Percentiles rank a stretch among this genome's conserved stretches.
Evolutionary conservation across 2,329 filamentous ascomycete species (phyloP).

Genomic region (Aspergillus pseudotamarii): DNA sequence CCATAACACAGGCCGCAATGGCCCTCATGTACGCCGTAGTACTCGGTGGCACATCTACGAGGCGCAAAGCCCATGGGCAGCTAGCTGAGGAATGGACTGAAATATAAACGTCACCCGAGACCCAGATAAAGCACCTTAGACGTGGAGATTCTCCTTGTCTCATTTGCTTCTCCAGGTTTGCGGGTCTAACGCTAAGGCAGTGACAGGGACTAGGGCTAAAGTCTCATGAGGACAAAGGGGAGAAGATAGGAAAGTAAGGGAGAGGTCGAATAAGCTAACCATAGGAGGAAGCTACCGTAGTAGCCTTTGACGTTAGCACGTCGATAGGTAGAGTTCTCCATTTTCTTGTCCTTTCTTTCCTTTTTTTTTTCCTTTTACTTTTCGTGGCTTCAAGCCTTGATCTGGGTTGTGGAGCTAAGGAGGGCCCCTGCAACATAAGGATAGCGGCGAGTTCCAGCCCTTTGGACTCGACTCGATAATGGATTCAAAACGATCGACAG

Average conservation of each 20-base stretch:
- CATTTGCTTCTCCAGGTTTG: conserved; percentile 23
- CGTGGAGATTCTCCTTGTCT: conserved; percentile 20
- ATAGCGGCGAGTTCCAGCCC: conserved; percentile 14
- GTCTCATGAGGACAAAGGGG: conserved; percentile 2
- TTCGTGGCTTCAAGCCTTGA: background rate
- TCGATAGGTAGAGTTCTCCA: conserved; percentile 10
- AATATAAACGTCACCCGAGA: conserved; percentile 17
- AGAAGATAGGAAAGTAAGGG: conserved; percentile 19
- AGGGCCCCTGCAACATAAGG: conserved; percentile 7
- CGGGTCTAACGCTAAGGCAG: conserved; percentile 20
- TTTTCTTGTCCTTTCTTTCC: conserved; percentile 1
- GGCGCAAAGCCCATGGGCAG: background rate
- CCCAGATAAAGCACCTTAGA: conserved; percentile 14
- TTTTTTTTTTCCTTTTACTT: conserved; percentile 1
- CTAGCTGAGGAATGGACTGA: conserved; percentile 13
- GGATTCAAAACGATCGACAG: conserved; percentile 14
- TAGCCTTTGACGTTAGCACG: conserved; percentile 5
- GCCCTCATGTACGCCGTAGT: background rate
- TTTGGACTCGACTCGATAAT: conserved; percentile 6
- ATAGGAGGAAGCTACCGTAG: conserved; percentile 15
- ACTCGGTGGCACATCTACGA: background rate
- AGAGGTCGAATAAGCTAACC: conserved; percentile 21
- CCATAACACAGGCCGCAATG: background rate
- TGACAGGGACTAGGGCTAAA: conserved; percentile 12
- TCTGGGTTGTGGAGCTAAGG: background rate